Conservation (phyloP, 31 red algal genomes). For the Odonthalia washingtoniensis region DNA sequence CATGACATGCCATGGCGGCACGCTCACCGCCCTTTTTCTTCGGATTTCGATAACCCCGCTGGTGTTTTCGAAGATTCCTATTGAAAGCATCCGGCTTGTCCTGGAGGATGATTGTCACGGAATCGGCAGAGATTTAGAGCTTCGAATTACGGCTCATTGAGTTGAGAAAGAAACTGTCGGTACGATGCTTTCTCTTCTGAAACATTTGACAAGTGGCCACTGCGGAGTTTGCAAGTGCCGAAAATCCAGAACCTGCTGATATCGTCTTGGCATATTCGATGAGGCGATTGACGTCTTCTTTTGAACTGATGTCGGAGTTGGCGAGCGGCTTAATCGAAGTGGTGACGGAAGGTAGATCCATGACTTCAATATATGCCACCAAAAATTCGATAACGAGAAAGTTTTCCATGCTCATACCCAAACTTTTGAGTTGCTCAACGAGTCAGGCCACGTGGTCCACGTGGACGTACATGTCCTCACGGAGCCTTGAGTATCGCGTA, state of each 20-base stretch:
- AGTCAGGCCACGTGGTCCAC: slow-evolving; percentile 13
- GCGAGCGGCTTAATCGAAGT: slow-evolving; percentile 25
- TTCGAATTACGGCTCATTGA: slow-evolving; percentile 11
- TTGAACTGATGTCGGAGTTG: neutral
- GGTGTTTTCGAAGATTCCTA: neutral
- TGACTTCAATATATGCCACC: neutral
- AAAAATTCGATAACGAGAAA: neutral
- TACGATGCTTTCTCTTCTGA: neutral
- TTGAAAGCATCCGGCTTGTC: neutral
- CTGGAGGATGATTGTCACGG: neutral
- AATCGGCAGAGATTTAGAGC: neutral
- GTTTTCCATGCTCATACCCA: neutral
- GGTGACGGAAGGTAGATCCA: neutral
- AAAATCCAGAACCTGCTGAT: neutral
- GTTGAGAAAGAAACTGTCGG: slow-evolving; percentile 16
- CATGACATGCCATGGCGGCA: neutral
- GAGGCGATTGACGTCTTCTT: neutral
- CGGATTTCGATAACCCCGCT: neutral
- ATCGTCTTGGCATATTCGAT: slow-evolving; percentile 29
- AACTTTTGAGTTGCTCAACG: neutral
- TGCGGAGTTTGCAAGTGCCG: neutral
- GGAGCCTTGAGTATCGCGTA: neutral
- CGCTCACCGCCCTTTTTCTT: neutral
- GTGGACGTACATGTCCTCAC: neutral
- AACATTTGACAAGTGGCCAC: slow-evolving; percentile 1